Evolutionary conservation across 331 rosid species (phyloP).

Genomic region (Quercus phellos): DNA sequence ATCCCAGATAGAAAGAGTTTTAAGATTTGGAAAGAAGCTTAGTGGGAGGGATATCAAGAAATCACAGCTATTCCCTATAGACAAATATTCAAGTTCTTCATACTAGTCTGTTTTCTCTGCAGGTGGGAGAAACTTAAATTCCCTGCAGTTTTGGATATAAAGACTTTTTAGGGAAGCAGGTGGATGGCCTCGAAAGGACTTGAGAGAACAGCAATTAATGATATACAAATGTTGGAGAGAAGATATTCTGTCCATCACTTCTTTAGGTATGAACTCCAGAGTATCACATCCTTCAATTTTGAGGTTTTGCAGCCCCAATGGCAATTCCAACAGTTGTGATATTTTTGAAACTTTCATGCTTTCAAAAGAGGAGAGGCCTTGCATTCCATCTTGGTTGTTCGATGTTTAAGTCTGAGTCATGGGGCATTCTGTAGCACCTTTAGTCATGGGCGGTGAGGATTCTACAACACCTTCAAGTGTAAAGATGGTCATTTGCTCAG

Average conservation of each 20-base stretch:
- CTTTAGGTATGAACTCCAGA: too few relatives aligned
- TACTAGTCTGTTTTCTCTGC: accelerated
- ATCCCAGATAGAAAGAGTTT: conserved; percentile 10
- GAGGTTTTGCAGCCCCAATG: neutral
- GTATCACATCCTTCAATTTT: conserved; percentile 19
- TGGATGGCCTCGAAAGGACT: too few relatives aligned
- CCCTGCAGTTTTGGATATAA: too few relatives aligned
- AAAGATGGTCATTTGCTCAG: neutral
- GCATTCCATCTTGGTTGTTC: neutral
- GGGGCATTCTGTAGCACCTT: conserved; percentile 1
- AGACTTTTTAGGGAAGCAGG: too few relatives aligned
- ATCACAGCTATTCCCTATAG: conserved; percentile 6
- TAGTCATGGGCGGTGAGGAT: neutral
- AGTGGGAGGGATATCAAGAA: conserved; percentile 24
- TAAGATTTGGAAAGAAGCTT: conserved; percentile 31
- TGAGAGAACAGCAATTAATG: too few relatives aligned
- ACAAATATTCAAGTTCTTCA: too few relatives aligned
- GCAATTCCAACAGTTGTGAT: neutral
- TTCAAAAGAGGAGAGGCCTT: conserved; percentile 1
- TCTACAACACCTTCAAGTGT: neutral
- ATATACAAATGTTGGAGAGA: too few relatives aligned
- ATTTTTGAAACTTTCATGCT: too few relatives aligned
- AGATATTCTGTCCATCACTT: too few relatives aligned
- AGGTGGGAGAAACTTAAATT: too few relatives aligned
- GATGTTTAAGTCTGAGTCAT: neutral